Conservation (phyloP, 352 stramenopile species). For the Globisporangium okanoganense region DNA sequence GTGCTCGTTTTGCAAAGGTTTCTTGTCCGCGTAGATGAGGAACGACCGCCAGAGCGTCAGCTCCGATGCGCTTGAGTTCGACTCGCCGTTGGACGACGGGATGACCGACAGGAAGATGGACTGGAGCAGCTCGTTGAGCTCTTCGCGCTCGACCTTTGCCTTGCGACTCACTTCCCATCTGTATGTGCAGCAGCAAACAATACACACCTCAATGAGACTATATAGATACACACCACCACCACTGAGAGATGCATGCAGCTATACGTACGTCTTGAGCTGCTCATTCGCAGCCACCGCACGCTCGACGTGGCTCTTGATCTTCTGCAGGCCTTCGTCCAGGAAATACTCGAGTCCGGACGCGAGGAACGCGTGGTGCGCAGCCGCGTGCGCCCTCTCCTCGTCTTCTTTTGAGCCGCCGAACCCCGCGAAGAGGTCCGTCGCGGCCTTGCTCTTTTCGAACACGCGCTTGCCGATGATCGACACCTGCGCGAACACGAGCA, state of each 20-base stretch:
- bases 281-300: constrained; percentile 38
- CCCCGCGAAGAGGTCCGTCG: constrained; percentile 9
- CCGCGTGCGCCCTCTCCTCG: constrained; percentile 30
- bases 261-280: constrained; percentile 44
- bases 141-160: constrained; percentile 54
- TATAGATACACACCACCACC: neutral
- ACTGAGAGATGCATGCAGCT: neutral
- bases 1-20: constrained; percentile 57
- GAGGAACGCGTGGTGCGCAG: constrained; percentile 66
- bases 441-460: constrained; percentile 52
- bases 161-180: constrained; percentile 74
- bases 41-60: constrained; percentile 56
- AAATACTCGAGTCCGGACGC: constrained; percentile 81
- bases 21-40: constrained; percentile 75
- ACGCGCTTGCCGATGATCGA: constrained; percentile 73
- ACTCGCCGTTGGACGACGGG: constrained; percentile 28
- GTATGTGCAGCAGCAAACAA: neutral
- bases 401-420: constrained; percentile 21
- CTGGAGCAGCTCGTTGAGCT: constrained; percentile 75
- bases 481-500: constrained; percentile 78
- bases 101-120: constrained; percentile 56
- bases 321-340: constrained; percentile 51
- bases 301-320: constrained; percentile 66
- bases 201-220: neutral
- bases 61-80: constrained; percentile 16